Percentiles rank a stretch among this genome's conserved stretches.
These are phyloP conservation scores for Exsudoporus frostii DNA, from an alignment of 768 basidiomycete genomes.

Conservation along the genomic window DNA sequence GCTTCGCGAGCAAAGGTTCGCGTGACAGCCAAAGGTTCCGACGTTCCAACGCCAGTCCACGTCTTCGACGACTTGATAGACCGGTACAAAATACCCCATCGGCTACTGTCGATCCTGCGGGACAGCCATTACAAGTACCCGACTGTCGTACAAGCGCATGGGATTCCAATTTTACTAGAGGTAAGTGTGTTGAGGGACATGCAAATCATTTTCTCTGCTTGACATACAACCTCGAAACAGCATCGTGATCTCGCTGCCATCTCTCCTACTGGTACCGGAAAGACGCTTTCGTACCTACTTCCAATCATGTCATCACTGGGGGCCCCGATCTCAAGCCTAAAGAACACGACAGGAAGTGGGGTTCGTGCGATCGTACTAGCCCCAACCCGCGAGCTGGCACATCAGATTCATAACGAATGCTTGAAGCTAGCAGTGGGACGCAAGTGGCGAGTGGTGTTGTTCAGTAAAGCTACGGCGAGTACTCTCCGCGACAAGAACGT, in stretches of 20 bases:
- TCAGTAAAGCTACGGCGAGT: conserved; percentile 87
- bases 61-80: conserved; percentile 58
- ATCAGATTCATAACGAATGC: conserved; percentile 93
- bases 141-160: conserved; percentile 79
- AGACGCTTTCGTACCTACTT: conserved; percentile 89
- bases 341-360: conserved; percentile 48
- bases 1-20: conserved; percentile 47
- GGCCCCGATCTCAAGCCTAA: conserved; percentile 50
- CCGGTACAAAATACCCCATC: conserved; percentile 56
- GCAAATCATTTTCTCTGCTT: not conserved
- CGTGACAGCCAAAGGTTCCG: conserved; percentile 70
- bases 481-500: conserved; percentile 72
- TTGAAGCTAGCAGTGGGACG: conserved; percentile 75
- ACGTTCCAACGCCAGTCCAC: conserved; percentile 58
- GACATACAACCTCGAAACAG: conserved; percentile 35
- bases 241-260: conserved; percentile 87
- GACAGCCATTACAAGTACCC: conserved; percentile 61
- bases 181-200: conserved; percentile 37
- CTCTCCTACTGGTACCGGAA: conserved; percentile 96
- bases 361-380: conserved; percentile 80
- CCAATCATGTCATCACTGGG: conserved; percentile 68
- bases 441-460: conserved; percentile 79
- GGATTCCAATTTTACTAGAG: conserved; percentile 77
- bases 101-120: conserved; percentile 61
- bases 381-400: conserved; percentile 93